Evolutionary conservation across 345 rosid species (phyloP), one percentile per base, ranked within the genome.

Genomic region (Salix dunnii): DNA sequence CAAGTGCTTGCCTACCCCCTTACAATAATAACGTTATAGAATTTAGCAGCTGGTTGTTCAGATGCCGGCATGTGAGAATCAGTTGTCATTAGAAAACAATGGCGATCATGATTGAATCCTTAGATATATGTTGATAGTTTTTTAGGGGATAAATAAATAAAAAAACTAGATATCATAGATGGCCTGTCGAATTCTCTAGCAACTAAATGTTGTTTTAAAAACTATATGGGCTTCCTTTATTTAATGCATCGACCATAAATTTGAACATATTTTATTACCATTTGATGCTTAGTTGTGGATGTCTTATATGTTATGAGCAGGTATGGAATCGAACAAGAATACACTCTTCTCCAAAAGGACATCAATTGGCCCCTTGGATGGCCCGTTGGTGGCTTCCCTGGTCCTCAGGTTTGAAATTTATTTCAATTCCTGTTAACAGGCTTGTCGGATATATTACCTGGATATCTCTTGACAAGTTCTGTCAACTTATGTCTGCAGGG

Each of bases 291-390:
- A 53, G 7, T 21, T 53, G 25, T 53, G 11, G 12, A 53, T 20
- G 60, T 7, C 60, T 25, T 31, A 16, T 17, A n/a, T 27, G 49
- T 49, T 18, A 35, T 60, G 61, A 69, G 18, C n/a, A 88, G 97
- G 97, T 91, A 82, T 35, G 95, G 95, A 5, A 92, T 92, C 35
- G 97, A 92, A 82, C 95, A 92, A 70, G 97, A 92, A 69, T 92
- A 92, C 74, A 90, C 93, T 20, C 87, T 92, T 12, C 85, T 92
- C 1, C 92, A 89, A 66, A 91, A 91, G 84, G 89, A 88, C 1
- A 68, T 75, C 0, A 77, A 80, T 2, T 92, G 97, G 95, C 95
- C 95, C 0, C 61, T 92, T 0, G 97, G 97, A 2, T 92, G 95
- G 95, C 97, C 95, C 0, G 80, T 84, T 12, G 95, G 95, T 0